Base-by-base conservation (phyloP, 2,329 filamentous ascomycete genomes). In the Aspergillus ustus region DNA sequence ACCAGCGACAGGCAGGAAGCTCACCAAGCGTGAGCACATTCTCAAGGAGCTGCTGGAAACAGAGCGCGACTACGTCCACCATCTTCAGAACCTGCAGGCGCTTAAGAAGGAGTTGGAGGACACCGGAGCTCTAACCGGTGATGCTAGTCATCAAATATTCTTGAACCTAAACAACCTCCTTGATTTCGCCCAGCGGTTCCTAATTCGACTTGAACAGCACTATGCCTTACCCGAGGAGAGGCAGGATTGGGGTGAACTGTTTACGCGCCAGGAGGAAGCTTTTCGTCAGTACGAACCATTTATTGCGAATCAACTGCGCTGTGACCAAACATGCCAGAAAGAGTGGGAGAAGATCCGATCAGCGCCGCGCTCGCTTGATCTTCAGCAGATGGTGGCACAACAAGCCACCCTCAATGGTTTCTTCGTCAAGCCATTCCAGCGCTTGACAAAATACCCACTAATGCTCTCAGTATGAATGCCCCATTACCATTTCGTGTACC, bases 271-370 rank as follows among this genome's bases (percentile, higher is more conserved):
- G 73, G 92, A 95, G 74, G 91, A 95, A 62, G 87, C 89, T 0
- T 97, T 99, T 76, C 88, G 90, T 64, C 93, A 97, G 63, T 99
- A 99, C 75, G 92, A 97, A 71, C 93, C 93, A 1, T 99, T 98
- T 71, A 98, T 98, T 69, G 92, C 95, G 37, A 99, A 99, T 73
- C 94, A 97, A 79, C 89, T 92, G 68, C 93, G 92, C 73, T 96
- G 94, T 61, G 93, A 94, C 57, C 86, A 90, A 67, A 86, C 91
- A n/a, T 93, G 93, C 15, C 88, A 91, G 68, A 85, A 89, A 62
- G 89, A 94, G 63, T 97, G 96, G 75, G 91, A 95, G 70, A 96
- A 95, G 75, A 92, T 98, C 56, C 86, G 87, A 67, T 80, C 86
- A 34, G 91, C 91, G 13, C 78, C 79, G 40, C 48, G 90, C 86